Evolutionary conservation across 2,329 filamentous ascomycete species (phyloP).

Genomic region (Aspergillus chevalieri): DNA sequence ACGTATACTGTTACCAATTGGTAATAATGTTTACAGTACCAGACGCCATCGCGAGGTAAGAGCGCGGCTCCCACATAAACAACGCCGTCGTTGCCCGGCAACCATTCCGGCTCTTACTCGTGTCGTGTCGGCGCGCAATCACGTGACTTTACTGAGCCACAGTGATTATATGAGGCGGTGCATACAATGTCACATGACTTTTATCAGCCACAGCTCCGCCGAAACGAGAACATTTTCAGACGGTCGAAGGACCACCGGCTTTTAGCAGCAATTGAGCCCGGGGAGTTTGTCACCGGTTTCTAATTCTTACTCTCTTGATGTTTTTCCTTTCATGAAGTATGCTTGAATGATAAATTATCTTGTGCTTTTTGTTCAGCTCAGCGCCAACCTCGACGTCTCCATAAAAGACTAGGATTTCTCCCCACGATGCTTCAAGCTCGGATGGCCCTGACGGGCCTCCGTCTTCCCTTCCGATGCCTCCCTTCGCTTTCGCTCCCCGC

Average conservation of each 20-base stretch:
- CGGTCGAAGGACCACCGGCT: background rate
- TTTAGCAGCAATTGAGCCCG: background rate
- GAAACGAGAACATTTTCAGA: conserved; percentile 17
- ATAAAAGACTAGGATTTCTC: background rate
- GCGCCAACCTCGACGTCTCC: background rate
- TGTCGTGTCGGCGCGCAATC: conserved; percentile 12
- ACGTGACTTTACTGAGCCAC: conserved; percentile 9
- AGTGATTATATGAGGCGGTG: conserved; percentile 13
- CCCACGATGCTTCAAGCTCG: conserved; percentile 60
- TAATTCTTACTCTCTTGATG: background rate
- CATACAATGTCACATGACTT: conserved; percentile 12
- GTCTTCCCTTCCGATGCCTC: conserved; percentile 43
- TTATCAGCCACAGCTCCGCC: conserved; percentile 10
- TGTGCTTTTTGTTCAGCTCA: background rate
- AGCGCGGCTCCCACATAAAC: conserved; percentile 11
- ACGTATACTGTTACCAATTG: too few relatives aligned
- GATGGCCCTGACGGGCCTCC: conserved; percentile 51
- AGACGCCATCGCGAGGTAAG: conserved; percentile 13
- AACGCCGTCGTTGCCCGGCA: conserved; percentile 41
- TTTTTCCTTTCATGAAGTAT: background rate
- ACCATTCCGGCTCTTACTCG: conserved; percentile 31
- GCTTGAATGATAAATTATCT: background rate
- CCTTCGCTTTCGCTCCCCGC: conserved; percentile 40
- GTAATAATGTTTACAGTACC: conserved; percentile 4
- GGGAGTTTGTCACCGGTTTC: background rate